Percentiles rank a stretch among this genome's conserved stretches.
Evolutionary conservation across 495 filamentous ascomycete genomes (phyloP).

Genomic region (Cercophora sp.): DNA sequence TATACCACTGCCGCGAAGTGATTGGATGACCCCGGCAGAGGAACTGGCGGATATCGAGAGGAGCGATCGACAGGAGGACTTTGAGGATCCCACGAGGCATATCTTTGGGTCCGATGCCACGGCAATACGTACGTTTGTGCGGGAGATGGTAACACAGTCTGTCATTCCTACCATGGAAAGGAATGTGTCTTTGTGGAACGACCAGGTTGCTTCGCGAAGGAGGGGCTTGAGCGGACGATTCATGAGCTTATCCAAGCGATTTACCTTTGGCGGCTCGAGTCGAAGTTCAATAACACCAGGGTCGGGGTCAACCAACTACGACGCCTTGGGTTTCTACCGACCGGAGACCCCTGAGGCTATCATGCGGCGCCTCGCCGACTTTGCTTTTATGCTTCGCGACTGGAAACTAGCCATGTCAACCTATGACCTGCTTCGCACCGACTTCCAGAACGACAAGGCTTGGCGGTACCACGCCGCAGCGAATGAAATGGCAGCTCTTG

Average conservation of each 20-base stretch:
- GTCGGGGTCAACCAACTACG: constrained; percentile 64
- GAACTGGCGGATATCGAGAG: constrained; percentile 69
- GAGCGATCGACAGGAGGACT: constrained; percentile 55
- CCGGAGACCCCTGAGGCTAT: constrained; percentile 80
- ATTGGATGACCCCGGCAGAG: constrained; percentile 87
- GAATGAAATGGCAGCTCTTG: constrained; percentile 88
- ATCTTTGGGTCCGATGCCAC: constrained; percentile 89
- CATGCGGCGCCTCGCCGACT: constrained; percentile 91
- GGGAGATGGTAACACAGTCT: constrained; percentile 90
- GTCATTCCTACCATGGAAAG: constrained; percentile 95
- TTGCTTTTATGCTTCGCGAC: constrained; percentile 91
- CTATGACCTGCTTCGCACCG: constrained; percentile 81
- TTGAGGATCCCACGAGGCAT: constrained; percentile 67
- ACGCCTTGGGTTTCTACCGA: constrained; percentile 76
- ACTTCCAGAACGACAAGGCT: constrained; percentile 92
- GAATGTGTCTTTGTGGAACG: constrained; percentile 86
- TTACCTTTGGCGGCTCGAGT: constrained; percentile 63
- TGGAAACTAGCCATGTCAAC: constrained; percentile 88
- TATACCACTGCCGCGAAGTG: constrained; percentile 68
- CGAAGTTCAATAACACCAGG: constrained; percentile 39
- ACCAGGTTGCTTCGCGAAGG: constrained; percentile 87
- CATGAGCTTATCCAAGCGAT: constrained; percentile 85
- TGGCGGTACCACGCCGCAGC: constrained; percentile 92
- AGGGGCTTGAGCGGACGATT: constrained; percentile 85
- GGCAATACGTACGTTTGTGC: constrained; percentile 79